Evolutionary conservation across 176 grass and related monocot species (phyloP), one percentile per base, ranked within the genome.

Genomic region (Oryza brachyantha): DNA sequence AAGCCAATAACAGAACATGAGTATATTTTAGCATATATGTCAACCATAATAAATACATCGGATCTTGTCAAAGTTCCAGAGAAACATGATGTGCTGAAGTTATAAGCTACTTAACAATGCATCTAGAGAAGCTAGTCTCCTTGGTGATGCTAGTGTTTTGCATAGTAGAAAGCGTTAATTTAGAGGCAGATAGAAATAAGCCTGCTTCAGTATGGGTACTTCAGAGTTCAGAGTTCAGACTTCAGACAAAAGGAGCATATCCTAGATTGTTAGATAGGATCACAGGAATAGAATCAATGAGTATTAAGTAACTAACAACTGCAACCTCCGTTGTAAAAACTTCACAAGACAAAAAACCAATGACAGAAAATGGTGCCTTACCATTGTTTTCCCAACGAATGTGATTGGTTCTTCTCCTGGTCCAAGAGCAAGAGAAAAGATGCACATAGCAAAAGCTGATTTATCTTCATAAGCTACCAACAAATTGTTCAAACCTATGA

Each of bases 361-460:
- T 39, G 31, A 67, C 24, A 55, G 37, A 75, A 85, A 59, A 82
- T 31, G 10, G 13, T 6, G 77, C 81, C 70, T 66, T 89, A 99
- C 96, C 60, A 57, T 66, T 85, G 92, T 99, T 84, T 95, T 99
- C 29, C 96, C 92, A 42, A 91, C 54, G 79, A 99, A 95, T 63
- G 92, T 89, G 74, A 95, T 86, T 45, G 96, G 92, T 63, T 95
- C 96, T 36, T 89, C 84, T 70, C 69, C 68, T 45, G 92, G 96
- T 75, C 88, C 96, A 87, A 99, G 92, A 87, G 90, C 90, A 87
- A 95, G 90, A 59, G 96, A 95, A 91, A 95, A 99, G 52, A 95
- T 92, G 78, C 96, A 95, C 88, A 95, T 93, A 61, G 96, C 92
- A 91, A 87, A 95, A 32, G 96, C 96, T 70, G 96, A 95, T 88